A percentile compares a stretch with the other conserved stretches of the same genome.
Evolutionary conservation across 2,329 filamentous ascomycete species (phyloP).

Genomic region (Berkeleyomyces basicola): DNA sequence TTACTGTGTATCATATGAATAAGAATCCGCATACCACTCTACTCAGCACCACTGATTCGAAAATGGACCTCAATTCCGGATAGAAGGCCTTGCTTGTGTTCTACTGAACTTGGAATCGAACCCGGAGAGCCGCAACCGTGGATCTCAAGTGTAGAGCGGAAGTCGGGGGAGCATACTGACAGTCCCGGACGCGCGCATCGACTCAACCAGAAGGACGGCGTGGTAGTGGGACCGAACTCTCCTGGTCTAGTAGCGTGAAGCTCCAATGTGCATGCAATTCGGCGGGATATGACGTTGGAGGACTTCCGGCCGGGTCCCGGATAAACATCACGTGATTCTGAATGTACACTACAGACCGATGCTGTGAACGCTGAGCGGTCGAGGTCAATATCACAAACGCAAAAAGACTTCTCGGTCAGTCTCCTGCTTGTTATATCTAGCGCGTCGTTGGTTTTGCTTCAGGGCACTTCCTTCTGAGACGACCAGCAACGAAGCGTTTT

Average conservation of each 20-base stretch:
- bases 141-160: not conserved
- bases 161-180: not conserved
- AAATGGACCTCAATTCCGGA: not conserved
- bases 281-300: not conserved
- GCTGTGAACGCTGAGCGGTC: too few relatives aligned
- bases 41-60: not conserved
- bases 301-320: not conserved
- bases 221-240: not conserved
- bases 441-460: not conserved
- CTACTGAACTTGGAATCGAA: not conserved
- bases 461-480: not conserved
- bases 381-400: too few relatives aligned
- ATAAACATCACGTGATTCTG: not conserved
- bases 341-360: not conserved
- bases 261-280: not conserved
- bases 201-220: not conserved
- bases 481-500: not conserved
- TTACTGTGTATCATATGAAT: slow-evolving; percentile 9
- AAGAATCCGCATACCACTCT: not conserved
- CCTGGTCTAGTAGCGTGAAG: not conserved
- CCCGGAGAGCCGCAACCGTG: not conserved
- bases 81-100: not conserved
- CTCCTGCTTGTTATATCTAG: not conserved
- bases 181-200: too few relatives aligned
- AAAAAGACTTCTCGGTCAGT: too few relatives aligned